Base-by-base conservation (phyloP, 164 flowering plant species). In the Liquidambar formosana region DNA sequence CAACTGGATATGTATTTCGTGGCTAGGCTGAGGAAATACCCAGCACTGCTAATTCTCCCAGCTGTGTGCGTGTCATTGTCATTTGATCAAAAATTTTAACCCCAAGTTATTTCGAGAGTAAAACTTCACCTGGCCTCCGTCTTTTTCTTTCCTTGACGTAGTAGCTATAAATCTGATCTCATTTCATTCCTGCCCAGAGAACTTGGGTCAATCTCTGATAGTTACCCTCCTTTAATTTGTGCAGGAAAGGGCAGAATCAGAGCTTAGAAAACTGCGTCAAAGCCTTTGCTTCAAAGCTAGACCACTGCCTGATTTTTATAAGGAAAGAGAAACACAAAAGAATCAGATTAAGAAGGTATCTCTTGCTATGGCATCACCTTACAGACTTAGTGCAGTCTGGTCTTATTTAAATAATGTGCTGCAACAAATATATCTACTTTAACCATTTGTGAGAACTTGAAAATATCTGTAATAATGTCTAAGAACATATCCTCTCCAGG, bases 221-320 rank as follows among this genome's bases (percentile, higher is more conserved):
- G 9, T 48, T 26, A 43, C 1, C 41, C 28, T 21, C 0, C 10
- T 54, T 51, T 57, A 26, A 33, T 61, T 63, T 58, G 33, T 70
- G 74, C 81, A 87, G 91, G 89, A 82, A 61, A 87, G 80, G 73
- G 86, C 81, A 69, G 89, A 73, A 78, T 57, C 69, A 48, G 85
- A 82, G 28, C 51, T 79, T 23, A 80, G 73, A 63, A 87, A 81
- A 73, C 76, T 83, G 71, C 75, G 85, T 10, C 83, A 77, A 67
- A 76, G 69, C 68, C 73, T 86, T 33, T 86, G 89, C 77, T 88
- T 88, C 75, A 85, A 79, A 72, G 92, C 92, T 66, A 80, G 85
- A 43, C 89, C 89, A 23, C 72, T 84, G 54, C 92, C 89, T n/a
- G 67, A 79, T 25, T 88, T 86, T 27, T 84, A 86, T 59, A 81